These are phyloP conservation scores for Clavulina sp. DNA, from an alignment of 768 basidiomycete species.

Conservation along the genomic window DNA sequence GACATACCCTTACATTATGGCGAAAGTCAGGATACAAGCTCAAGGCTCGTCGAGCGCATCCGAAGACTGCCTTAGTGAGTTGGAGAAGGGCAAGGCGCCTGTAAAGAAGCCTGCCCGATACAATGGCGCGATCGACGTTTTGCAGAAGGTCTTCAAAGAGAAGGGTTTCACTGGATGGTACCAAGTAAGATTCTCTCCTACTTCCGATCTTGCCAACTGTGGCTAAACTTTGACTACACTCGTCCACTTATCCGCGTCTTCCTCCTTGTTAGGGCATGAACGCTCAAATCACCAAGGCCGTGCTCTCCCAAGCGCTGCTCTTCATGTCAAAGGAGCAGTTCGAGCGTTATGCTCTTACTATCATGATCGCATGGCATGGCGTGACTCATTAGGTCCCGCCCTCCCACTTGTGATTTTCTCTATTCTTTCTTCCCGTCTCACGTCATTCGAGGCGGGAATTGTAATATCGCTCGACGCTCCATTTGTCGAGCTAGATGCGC, in stretches of 20 bases:
- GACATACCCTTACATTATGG: conserved; percentile 92
- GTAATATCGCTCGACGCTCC: too few species aligned
- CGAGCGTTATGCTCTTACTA: conserved; percentile 65
- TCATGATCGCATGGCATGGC: conserved; percentile 44
- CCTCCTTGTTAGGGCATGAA: conserved; percentile 58
- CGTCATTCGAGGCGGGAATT: too few species aligned
- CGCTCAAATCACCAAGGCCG: conserved; percentile 91
- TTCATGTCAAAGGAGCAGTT: conserved; percentile 98
- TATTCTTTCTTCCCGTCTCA: too few species aligned
- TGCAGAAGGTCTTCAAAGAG: conserved; percentile 48
- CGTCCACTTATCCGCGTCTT: not conserved
- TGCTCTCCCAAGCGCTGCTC: conserved; percentile 82
- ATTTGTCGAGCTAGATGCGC: too few species aligned
- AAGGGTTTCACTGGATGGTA: conserved; percentile 92
- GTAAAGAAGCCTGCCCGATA: conserved; percentile 25
- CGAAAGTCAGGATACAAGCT: conserved; percentile 90
- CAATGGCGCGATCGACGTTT: conserved; percentile 59
- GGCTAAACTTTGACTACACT: conserved; percentile 1
- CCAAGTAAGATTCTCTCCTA: conserved; percentile 31
- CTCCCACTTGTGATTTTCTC: too few species aligned
- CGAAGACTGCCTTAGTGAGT: conserved; percentile 13
- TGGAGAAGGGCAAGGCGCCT: conserved; percentile 1
- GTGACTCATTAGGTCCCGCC: too few species aligned
- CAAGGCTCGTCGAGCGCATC: conserved; percentile 39
- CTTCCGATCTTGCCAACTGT: too few species aligned